Percentiles rank a stretch among this genome's conserved stretches.
These are phyloP conservation scores for Mycosphaerella arachidis DNA, from an alignment of 2,329 filamentous ascomycete species.

Conservation along the genomic window DNA sequence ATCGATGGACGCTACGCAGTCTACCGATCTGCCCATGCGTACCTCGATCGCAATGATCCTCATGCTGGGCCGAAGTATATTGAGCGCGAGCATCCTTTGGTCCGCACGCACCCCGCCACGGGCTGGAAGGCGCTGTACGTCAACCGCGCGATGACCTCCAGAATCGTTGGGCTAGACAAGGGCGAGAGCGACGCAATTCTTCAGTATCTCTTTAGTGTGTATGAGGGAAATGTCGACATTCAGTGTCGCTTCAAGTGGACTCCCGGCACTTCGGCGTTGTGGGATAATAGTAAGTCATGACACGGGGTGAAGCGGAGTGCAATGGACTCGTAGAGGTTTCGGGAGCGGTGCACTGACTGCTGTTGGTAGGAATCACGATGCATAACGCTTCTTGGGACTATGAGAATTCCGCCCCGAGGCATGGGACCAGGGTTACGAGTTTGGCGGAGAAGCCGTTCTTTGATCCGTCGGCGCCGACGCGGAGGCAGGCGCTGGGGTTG, in stretches of 20 bases:
- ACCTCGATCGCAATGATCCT: slow-evolving; percentile 61
- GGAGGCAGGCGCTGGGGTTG: slow-evolving; percentile 62
- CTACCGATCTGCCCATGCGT: slow-evolving; percentile 62
- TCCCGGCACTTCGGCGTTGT: slow-evolving; percentile 60
- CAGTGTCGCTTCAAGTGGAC: slow-evolving; percentile 70
- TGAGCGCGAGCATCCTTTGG: slow-evolving; percentile 64
- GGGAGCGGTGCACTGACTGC: neutral
- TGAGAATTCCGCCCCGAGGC: slow-evolving; percentile 60
- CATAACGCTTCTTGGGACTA: slow-evolving; percentile 74
- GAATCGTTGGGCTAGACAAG: slow-evolving; percentile 65
- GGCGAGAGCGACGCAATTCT: slow-evolving; percentile 66
- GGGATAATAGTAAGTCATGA: slow-evolving; percentile 55
- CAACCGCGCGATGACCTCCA: slow-evolving; percentile 63
- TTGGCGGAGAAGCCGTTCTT: slow-evolving; percentile 69
- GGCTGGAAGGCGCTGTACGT: slow-evolving; percentile 72
- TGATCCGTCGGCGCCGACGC: slow-evolving; percentile 58
- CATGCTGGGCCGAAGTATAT: slow-evolving; percentile 59
- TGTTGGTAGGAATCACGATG: slow-evolving; percentile 43
- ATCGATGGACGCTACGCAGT: slow-evolving; percentile 64
- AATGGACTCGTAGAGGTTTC: neutral
- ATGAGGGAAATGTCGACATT: slow-evolving; percentile 66
- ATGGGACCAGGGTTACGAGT: slow-evolving; percentile 67
- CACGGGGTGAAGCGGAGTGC: too few species aligned
- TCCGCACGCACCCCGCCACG: slow-evolving; percentile 66
- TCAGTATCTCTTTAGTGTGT: slow-evolving; percentile 63